Evolutionary conservation across 257 asterid genomes (phyloP).

Genomic region (Lycium ferocissimum): DNA sequence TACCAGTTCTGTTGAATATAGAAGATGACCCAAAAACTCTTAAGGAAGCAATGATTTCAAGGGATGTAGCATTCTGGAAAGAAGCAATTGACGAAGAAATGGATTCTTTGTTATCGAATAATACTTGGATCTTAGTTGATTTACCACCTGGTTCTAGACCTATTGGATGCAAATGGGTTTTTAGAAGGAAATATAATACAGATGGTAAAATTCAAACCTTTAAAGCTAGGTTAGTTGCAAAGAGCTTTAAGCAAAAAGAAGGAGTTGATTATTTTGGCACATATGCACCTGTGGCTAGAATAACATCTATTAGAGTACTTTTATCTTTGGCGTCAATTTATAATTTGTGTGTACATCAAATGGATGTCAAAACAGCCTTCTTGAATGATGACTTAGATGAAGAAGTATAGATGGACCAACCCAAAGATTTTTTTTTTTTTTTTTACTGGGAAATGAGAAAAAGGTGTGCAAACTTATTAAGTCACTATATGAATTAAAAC

Average conservation of each 20-base stretch:
- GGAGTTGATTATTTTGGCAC: constrained; percentile 6
- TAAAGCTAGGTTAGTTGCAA: too few species aligned
- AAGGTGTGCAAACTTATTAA: neutral
- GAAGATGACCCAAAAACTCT: neutral
- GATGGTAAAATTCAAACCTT: too few species aligned
- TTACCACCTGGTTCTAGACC: constrained; percentile 17
- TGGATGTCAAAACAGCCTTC: too few species aligned
- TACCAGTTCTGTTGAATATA: neutral
- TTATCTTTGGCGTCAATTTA: neutral
- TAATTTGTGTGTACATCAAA: too few species aligned
- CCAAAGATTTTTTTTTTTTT: neutral
- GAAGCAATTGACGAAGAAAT: constrained; percentile 20
- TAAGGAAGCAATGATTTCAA: neutral
- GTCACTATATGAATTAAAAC: constrained; percentile 18
- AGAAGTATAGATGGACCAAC: neutral
- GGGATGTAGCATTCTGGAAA: neutral
- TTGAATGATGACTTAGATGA: too few species aligned
- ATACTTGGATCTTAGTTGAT: neutral
- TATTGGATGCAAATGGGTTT: neutral
- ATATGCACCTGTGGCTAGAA: neutral
- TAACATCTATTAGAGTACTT: neutral
- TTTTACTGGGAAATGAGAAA: neutral
- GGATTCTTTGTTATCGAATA: neutral
- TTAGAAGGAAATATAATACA: too few species aligned
- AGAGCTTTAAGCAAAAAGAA: neutral